These are phyloP conservation scores for Vigna unguiculata DNA, from an alignment of 306 rosid species.

Conservation along the genomic window DNA sequence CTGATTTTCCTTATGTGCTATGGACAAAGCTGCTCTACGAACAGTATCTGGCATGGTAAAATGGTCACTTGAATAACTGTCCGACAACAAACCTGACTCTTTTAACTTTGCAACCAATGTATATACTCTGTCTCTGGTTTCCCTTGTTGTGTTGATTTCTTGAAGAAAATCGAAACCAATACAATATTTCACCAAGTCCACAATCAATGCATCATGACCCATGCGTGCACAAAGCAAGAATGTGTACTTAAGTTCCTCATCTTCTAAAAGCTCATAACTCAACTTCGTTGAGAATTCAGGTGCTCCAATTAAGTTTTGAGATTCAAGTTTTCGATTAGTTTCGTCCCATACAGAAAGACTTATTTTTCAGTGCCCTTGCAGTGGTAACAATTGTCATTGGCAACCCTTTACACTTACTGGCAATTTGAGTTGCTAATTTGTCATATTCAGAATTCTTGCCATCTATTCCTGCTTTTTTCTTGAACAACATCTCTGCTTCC, in stretches of 20 bases:
- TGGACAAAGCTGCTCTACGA: neutral
- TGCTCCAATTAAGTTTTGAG: neutral
- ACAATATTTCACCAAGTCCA: slow-evolving; percentile 4
- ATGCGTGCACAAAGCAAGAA: neutral
- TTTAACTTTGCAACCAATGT: neutral
- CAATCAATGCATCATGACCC: neutral
- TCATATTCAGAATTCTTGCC: neutral
- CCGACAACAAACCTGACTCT: neutral
- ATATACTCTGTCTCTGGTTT: neutral
- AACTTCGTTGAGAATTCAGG: neutral
- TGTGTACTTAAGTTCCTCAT: neutral
- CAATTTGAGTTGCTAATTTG: neutral
- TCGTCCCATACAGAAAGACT: neutral
- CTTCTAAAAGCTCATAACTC: neutral
- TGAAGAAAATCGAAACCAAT: neutral
- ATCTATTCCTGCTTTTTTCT: neutral
- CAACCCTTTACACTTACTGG: neutral
- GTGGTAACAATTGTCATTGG: neutral
- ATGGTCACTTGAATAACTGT: neutral
- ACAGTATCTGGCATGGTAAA: slow-evolving; percentile 7
- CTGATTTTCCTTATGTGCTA: neutral
- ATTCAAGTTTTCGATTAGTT: neutral
- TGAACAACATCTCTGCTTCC: neutral
- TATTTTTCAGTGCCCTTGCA: neutral
- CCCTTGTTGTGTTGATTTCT: neutral